Conservation (phyloP, 129 eudicot species). For the Flaveria ramosissima region DNA sequence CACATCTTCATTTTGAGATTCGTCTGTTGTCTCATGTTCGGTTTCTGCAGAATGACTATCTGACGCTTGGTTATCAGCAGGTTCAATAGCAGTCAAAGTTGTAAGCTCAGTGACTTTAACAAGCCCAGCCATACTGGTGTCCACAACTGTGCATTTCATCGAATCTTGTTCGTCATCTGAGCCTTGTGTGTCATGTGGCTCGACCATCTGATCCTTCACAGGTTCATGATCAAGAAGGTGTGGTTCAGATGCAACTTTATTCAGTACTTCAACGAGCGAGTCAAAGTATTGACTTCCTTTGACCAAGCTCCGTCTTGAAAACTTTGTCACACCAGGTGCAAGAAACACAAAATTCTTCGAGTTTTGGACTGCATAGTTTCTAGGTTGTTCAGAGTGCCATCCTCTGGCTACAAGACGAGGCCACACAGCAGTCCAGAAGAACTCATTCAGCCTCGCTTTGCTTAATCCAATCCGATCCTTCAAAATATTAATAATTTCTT, state of each 20-base stretch:
- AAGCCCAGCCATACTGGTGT: slow-evolving; percentile 40
- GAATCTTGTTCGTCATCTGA: slow-evolving; percentile 19
- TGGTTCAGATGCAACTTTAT: slow-evolving; percentile 58
- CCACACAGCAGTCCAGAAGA: slow-evolving; percentile 75
- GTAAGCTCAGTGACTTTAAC: slow-evolving; percentile 35
- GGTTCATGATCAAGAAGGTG: slow-evolving; percentile 48
- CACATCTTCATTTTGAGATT: slow-evolving; percentile 2
- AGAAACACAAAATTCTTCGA: slow-evolving; percentile 52
- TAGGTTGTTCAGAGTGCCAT: slow-evolving; percentile 64
- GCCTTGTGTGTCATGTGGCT: slow-evolving; percentile 13
- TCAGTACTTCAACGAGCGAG: slow-evolving; percentile 49
- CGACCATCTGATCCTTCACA: slow-evolving; percentile 28
- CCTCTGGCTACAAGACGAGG: slow-evolving; percentile 67
- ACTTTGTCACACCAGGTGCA: slow-evolving; percentile 61
- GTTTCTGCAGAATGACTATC: slow-evolving; percentile 12
- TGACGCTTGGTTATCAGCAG: slow-evolving; percentile 9
- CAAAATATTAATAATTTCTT: slow-evolving; percentile 45
- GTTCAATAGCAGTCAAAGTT: slow-evolving; percentile 29
- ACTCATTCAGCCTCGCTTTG: slow-evolving; percentile 50
- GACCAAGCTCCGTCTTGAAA: slow-evolving; percentile 48
- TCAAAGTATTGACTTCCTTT: slow-evolving; percentile 63
- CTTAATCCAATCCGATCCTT: slow-evolving; percentile 54
- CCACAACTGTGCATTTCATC: slow-evolving; percentile 41
- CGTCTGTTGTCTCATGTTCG: slow-evolving; percentile 5
- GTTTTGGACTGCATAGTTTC: slow-evolving; percentile 28